Evolutionary conservation across 805 yeast species (phyloP), one percentile per base, ranked within the genome.

Genomic region (Metschnikowia arizonensis): DNA sequence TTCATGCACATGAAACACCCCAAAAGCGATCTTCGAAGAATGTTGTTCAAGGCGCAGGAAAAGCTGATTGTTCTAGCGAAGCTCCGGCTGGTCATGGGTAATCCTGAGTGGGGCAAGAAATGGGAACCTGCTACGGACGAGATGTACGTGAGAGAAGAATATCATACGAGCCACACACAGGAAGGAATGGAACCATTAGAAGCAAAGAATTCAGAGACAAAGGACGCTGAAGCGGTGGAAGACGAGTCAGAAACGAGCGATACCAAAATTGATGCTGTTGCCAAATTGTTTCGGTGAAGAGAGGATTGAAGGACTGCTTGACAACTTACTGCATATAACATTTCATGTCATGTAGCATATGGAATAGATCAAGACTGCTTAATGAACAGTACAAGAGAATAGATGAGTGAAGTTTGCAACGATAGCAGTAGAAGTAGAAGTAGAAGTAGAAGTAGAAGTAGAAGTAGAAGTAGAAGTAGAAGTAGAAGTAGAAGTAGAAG

Each of bases 1-100:
- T 89, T 86, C 63, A 84, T 88, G 77, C 98, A 90, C 62, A 74
- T 83, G 2, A 72, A 82, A 54, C 64, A 73, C 31, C 88, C 95
- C 0, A 59, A 77, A 2, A 57, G 57, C 5, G 68, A 62, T 11
- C 58, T 82, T 24, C 61, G 71, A 37, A 59, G 54, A 4, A 72
- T 67, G 11, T 63, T 86, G 44, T 56, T 55, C 39, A 53, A 54
- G 29, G 60, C 73, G 3, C 77, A 72, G 52, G 65, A 63, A 17
- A 73, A 70, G 52, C 42, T 32, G 24, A 42, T 48, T 32, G 57
- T 53, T 3, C 36, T 54, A 40, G 38, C 40, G 19, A 53, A 50
- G 26, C 42, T 54, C 14, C 48, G 57, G 17, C 25, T 26, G 23
- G 50, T 49, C 11, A 42, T 40, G 34, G 56, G 46, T 2, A 53